Evolutionary conservation across 1,284 basidiomycete species (phyloP).

Genomic region (Tausonia pullulans): DNA sequence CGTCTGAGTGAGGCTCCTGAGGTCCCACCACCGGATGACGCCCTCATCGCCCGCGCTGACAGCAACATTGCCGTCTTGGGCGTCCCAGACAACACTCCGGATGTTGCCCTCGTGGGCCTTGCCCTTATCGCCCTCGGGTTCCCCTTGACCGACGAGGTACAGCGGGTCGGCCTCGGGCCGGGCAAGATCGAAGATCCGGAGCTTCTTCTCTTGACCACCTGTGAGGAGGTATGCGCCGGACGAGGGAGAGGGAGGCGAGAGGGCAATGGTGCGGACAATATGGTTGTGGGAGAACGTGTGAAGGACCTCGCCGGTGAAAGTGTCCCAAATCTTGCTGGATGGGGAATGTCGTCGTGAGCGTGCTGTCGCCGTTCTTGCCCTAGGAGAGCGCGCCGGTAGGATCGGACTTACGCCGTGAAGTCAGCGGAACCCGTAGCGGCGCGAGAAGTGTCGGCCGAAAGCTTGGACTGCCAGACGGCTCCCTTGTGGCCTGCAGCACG

Average conservation of each 20-base stretch:
- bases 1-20: slow-evolving; percentile 61
- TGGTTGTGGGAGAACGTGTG: slow-evolving; percentile 96
- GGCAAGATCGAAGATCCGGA: slow-evolving; percentile 81
- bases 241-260: slow-evolving; percentile 45
- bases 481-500: slow-evolving; percentile 68
- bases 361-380: no score
- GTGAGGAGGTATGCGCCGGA: slow-evolving; percentile 54
- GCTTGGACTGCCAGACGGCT: slow-evolving; percentile 93
- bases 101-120: slow-evolving; percentile 68
- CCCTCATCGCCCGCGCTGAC: slow-evolving; percentile 90
- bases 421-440: slow-evolving; percentile 93
- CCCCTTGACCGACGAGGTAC: slow-evolving; percentile 51
- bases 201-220: slow-evolving; percentile 97
- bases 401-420: slow-evolving; percentile 74
- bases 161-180: slow-evolving; percentile 75
- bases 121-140: slow-evolving; percentile 38
- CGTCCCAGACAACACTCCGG: slow-evolving; percentile 87
- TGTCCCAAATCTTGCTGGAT: slow-evolving; percentile 91
- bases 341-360: background rate
- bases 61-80: slow-evolving; percentile 56
- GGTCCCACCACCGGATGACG: slow-evolving; percentile 94
- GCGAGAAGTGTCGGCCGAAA: slow-evolving; percentile 71
- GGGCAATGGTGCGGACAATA: slow-evolving; percentile 88
- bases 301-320: slow-evolving; percentile 70
- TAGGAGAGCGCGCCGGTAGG: no score